Percentiles rank a stretch among this genome's conserved stretches.
Conservation (phyloP, 2,329 filamentous ascomycete genomes). For the Aspergillus viridinutans region DNA sequence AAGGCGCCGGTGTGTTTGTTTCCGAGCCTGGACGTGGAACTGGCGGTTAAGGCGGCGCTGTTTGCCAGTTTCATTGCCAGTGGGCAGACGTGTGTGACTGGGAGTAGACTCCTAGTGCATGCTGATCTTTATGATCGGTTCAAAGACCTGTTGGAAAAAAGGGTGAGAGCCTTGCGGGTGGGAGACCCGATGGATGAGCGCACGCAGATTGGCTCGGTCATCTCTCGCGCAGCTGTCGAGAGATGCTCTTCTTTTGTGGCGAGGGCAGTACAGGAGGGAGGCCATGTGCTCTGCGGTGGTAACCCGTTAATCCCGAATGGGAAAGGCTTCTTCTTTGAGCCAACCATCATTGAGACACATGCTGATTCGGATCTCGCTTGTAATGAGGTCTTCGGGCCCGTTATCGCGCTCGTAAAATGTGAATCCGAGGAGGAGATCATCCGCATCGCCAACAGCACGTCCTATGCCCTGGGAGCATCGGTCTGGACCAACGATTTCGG, state of each 20-base stretch:
- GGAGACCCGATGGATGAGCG: constrained; percentile 54
- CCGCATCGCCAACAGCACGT: constrained; percentile 46
- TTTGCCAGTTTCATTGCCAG: constrained; percentile 50
- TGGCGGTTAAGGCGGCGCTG: constrained; percentile 28
- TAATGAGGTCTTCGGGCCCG: constrained; percentile 50
- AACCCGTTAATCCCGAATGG: constrained; percentile 45
- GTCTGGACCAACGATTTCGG: constrained; percentile 50
- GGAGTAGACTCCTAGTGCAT: constrained; percentile 52
- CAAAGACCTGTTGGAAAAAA: constrained; percentile 37
- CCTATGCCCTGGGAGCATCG: constrained; percentile 49
- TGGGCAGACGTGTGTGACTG: constrained; percentile 55
- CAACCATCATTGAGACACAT: constrained; percentile 39
- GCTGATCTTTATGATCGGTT: constrained; percentile 41
- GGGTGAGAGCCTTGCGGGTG: constrained; percentile 53
- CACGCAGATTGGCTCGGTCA: constrained; percentile 62
- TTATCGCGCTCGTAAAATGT: constrained; percentile 48
- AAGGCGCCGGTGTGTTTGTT: constrained; percentile 36
- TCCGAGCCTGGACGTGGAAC: constrained; percentile 28
- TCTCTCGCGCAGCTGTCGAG: constrained; percentile 44
- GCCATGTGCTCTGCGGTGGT: constrained; percentile 46
- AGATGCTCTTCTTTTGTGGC: constrained; percentile 34
- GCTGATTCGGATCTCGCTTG: constrained; percentile 22
- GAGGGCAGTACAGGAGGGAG: constrained; percentile 37
- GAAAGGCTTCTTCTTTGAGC: constrained; percentile 49
- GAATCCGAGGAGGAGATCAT: constrained; percentile 47